Evolutionary conservation across 2,329 filamentous ascomycete species (phyloP), one percentile per base, ranked within the genome.

Genomic region (Curvularia eragrostidis): DNA sequence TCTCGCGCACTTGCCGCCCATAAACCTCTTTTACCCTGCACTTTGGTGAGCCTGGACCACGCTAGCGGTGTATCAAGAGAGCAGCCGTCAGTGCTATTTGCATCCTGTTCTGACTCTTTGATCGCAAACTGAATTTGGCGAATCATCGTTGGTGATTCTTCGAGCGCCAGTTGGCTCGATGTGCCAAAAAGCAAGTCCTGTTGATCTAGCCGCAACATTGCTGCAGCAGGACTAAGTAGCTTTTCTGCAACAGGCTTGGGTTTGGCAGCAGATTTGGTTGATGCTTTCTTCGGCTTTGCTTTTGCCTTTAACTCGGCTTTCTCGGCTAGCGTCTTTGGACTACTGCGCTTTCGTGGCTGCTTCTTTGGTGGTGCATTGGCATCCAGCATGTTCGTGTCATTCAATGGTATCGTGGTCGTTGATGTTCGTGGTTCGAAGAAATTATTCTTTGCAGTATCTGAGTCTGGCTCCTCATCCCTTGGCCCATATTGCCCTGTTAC

Each of bases 111-210:
- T 1, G 75, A 78, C 41, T 76, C 68, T 10, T 62, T 64, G 10
- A 78, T 61, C 0, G 75, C 76, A 28, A 66, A 57, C 30, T 77
- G 76, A 2, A 78, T 64, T 19, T 77, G 60, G 18, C 75, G 71
- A 13, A 78, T 62, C 24, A 70, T 69, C 2, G 66, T 67, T 1
- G 77, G 76, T 3, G 77, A 77, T 44, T 77, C 75, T 28, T 77
- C 75, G 1, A 71, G 64, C 15, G 69, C 75, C 24, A 79, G 65
- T 55, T 79, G 77, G 58, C 76, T 78, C 2, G 76, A 78, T 13
- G 76, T 79, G 15, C 77, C 77, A 49, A 79, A 79, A 1, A 78
- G 62, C 8, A 79, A 51, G 23, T 77, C 71, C 56, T 79, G 77
- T 30, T 62, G 62, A 41, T 67, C 62, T 43, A 76, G 19, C 32